Conservation (phyloP, 495 filamentous ascomycete genomes). For the Staphylotrichum tortipilum region DNA sequence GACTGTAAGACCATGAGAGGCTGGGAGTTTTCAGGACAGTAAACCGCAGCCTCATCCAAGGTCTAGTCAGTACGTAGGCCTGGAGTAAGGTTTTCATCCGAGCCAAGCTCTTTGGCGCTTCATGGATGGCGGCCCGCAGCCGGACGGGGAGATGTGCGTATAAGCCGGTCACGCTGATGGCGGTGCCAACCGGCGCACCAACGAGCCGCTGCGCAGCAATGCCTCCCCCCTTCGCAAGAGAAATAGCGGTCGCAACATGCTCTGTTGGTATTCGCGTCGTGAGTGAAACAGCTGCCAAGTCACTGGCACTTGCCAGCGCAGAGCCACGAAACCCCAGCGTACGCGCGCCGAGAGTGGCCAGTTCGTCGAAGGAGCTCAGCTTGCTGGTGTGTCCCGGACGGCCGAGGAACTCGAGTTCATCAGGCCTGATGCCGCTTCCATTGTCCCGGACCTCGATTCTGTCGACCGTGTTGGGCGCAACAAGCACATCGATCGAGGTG, state of each 20-base stretch:
- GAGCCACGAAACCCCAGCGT: slow-evolving; percentile 82
- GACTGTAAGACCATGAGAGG: slow-evolving; percentile 64
- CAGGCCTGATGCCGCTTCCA: slow-evolving; percentile 66
- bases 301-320: slow-evolving; percentile 69
- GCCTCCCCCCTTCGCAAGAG: slow-evolving; percentile 33
- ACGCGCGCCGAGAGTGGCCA: slow-evolving; percentile 54
- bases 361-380: slow-evolving; percentile 61
- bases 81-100: slow-evolving; percentile 62
- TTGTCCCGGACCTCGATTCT: slow-evolving; percentile 87
- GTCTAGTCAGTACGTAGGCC: slow-evolving; percentile 66
- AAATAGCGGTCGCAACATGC: slow-evolving; percentile 44
- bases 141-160: slow-evolving; percentile 69
- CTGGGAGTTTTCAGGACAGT: slow-evolving; percentile 58
- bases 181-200: slow-evolving; percentile 72
- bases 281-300: slow-evolving; percentile 57
- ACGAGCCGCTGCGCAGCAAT: slow-evolving; percentile 32
- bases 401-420: slow-evolving; percentile 62
- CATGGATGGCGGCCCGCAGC: slow-evolving; percentile 54
- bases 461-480: slow-evolving; percentile 69
- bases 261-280: slow-evolving; percentile 67
- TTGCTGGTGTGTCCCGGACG: slow-evolving; percentile 78
- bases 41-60: slow-evolving; percentile 53
- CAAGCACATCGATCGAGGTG: slow-evolving; percentile 60
- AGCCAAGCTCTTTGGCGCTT: slow-evolving; percentile 49
- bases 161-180: slow-evolving; percentile 58